Evolutionary conservation across 2,329 filamentous ascomycete genomes (phyloP).

Genomic region (Scytalidium sp.): DNA sequence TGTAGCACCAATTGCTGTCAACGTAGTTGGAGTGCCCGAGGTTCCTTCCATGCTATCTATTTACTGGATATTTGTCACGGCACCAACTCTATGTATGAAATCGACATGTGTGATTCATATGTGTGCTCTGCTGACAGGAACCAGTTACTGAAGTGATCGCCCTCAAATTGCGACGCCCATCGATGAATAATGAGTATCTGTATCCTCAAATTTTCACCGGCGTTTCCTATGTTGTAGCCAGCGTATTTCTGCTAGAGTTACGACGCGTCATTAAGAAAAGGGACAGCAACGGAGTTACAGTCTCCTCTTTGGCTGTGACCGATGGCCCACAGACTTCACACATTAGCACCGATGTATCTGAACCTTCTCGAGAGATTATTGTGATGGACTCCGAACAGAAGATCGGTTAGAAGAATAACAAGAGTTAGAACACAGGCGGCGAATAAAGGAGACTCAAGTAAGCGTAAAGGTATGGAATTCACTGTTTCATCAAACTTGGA

Average conservation of each 20-base stretch:
- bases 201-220: conserved; percentile 37
- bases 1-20: conserved; percentile 35
- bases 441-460: no score
- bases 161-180: conserved; percentile 32
- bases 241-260: conserved; percentile 29
- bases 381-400: neutral
- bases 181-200: conserved; percentile 26
- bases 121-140: neutral
- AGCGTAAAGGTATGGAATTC: no score
- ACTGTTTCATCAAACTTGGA: no score
- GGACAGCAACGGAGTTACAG: neutral
- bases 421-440: no score
- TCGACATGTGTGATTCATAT: neutral
- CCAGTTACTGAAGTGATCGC: conserved; percentile 37
- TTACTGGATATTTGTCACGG: conserved; percentile 31
- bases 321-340: neutral
- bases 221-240: conserved; percentile 31
- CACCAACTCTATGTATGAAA: conserved; percentile 33
- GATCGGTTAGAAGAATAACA: no score
- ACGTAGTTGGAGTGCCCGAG: conserved; percentile 36
- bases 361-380: neutral
- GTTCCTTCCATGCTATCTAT: conserved; percentile 37
- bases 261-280: conserved; percentile 5
- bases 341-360: neutral
- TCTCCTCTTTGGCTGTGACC: neutral